Base-by-base conservation (phyloP, 73 alveolate species). In the Tetrahymena malaccensis region DNA sequence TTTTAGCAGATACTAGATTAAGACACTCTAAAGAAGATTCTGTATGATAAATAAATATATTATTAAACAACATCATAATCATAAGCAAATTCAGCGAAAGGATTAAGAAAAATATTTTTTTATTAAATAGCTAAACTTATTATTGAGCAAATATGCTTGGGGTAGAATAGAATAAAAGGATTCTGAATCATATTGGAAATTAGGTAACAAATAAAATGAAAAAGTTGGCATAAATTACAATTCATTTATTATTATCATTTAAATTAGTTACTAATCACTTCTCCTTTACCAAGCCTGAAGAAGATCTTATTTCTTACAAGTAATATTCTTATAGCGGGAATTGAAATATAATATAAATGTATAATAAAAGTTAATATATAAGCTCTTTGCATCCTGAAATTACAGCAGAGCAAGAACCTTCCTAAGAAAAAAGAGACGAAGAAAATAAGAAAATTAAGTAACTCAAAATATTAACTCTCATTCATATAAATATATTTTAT, bases 111-210 rank as follows among this genome's bases (percentile, higher is more conserved):
- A 8, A 25, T 5, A 25, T 34, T 4, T 70, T 27, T 25, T 70
- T 35, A 84, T 34, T n/a, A 22, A 40, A 93, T 97, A 96, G 99
- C 43, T 97, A 70, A 85, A 96, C 56, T 96, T 94, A 89, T 95
- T 98, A 6, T 44, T 98, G 10, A 96, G 97, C 25, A 94, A 95
- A 35, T 85, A 94, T 89, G 97, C 97, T 55, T 98, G 99, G 99
- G 99, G 99, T 21, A 95, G 94, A 40, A 96, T 97, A 95, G 98
- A 96, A 34, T 97, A 96, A 43, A 97, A 96, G 40, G 98, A 98
- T 94, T 96, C 96, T 21, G 97, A 97, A 96, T 96, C 96, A 50
- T 70, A 31, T 70, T 70, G 89, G 89, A 70, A 70, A 31, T 70
- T 70, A 11, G 89, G 89, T 70, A 70, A 27, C 21, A 27, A 27